Conservation (phyloP, 2,329 filamentous ascomycete genomes). For the Neurospora crassa region DNA sequence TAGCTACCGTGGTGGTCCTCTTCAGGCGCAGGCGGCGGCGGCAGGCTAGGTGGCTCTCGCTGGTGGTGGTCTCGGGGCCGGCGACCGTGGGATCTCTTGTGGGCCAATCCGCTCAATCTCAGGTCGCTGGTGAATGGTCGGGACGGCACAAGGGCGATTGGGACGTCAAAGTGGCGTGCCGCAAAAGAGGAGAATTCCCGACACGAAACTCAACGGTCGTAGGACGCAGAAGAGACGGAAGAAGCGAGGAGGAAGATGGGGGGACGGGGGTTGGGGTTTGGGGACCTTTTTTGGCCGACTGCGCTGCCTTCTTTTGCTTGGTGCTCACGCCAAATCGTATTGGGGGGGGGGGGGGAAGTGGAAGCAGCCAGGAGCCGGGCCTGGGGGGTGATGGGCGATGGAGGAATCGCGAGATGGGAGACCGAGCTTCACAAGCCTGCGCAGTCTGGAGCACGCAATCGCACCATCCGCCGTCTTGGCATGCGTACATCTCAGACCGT, state of each 20-base stretch:
- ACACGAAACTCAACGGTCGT: conserved; percentile 6
- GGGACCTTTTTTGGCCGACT: conserved; percentile 18
- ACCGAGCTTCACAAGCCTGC: conserved; percentile 12
- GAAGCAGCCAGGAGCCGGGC: conserved; percentile 12
- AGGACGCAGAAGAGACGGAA: conserved; percentile 11
- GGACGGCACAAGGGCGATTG: conserved; percentile 15
- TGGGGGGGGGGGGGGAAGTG: conserved; percentile 18
- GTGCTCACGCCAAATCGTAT: conserved; percentile 1
- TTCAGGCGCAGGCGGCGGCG: conserved; percentile 2
- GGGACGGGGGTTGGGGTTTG: conserved; percentile 18
- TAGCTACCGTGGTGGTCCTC: background rate
- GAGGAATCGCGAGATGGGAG: conserved; percentile 11
- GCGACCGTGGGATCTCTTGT: conserved; percentile 16
- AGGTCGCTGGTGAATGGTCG: conserved; percentile 16
- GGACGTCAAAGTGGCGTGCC: conserved; percentile 20
- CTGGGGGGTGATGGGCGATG: conserved; percentile 10
- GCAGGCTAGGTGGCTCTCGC: conserved; percentile 4
- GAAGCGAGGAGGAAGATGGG: conserved; percentile 9
- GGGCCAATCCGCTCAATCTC: conserved; percentile 18
- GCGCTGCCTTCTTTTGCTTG: conserved; percentile 5
- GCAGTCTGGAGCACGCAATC: conserved; percentile 13
- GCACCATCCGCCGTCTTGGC: conserved; percentile 9
- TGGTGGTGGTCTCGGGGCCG: conserved; percentile 9
- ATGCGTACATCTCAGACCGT: conserved; percentile 20
- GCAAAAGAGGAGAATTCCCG: conserved; percentile 5